Evolutionary conservation across 108 stramenopile genomes (phyloP), one percentile per base, ranked within the genome.

Genomic region (Skeletonema tropicum): DNA sequence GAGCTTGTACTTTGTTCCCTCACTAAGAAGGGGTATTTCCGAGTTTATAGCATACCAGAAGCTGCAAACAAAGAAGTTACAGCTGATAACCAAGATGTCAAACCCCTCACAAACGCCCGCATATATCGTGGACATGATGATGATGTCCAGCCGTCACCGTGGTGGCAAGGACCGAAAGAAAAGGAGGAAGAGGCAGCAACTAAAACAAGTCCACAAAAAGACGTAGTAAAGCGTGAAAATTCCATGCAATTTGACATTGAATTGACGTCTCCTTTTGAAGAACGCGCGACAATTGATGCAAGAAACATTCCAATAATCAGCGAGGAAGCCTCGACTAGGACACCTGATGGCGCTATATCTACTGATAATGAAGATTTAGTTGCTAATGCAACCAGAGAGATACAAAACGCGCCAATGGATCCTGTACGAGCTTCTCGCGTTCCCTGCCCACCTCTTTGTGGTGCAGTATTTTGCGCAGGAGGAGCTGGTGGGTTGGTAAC

Each of bases 381-480:
- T 32, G 65, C 36, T 12, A 74, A 62, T 66, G 75, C 39, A 13
- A 70, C 63, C 1, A 65, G 32, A 11, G 79, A 77, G 9, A 42
- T 39, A 33, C 52, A 49, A 35, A 52, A 64, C 12, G 41, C 33
- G n/a, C 17, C 72, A 14, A 59, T 74, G 14, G 85, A 87, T 32
- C 62, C 84, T 23, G 64, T 41, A 19, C 60, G 59, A 32, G 81
- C 84, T 31, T 57, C 70, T 13, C 31, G 33, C 13, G 80, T 90
- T 17, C 91, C 91, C 14, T 92, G 87, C 60, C 93, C 93, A 12
- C 86, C 88, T 21, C 71, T 92, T 33, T 94, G 93, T 76, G 91
- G 91, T 6, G 91, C 87, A 62, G 76, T 75, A 6, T 94, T 94
- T 76, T 85, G 89, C 35, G 46, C 68, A 7, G 78, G 72, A 41